Base-by-base conservation (phyloP, 2,329 filamentous ascomycete genomes). In the Pseudogymnoascus sp. region DNA sequence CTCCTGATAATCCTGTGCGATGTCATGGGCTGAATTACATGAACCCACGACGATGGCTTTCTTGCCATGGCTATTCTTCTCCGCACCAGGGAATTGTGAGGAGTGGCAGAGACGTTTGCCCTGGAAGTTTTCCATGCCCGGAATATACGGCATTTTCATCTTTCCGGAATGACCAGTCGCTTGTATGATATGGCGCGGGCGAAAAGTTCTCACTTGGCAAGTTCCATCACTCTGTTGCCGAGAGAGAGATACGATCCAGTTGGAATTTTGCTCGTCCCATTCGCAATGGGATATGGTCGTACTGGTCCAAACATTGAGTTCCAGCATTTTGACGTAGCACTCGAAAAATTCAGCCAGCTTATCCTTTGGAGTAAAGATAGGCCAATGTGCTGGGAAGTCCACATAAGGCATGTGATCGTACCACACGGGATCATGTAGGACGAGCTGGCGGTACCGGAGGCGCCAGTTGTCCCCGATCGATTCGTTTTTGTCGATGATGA, bases 281-380 rank as follows among this genome's bases (percentile, higher is more conserved):
- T 75, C 74, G 0, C 81, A 76, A 0, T 75, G 73, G 1, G 70
- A 72, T 0, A 89, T 67, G 1, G 75, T 79, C 0, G 84, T 84
- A 10, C 73, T 75, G 0, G 78, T 83, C 87, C 87, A 89, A 26
- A 89, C 81, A 65, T 89, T 87, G 41, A 90, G 78, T 68, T 90
- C 88, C n/a, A 90, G 77, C 0, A 84, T 73, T 4, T 77, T 80
- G 0, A 82, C 87, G 66, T 90, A 90, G 0, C 81, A 76, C 66
- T 89, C 86, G 65, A 90, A 85, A 75, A 84, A 90, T 46, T 89
- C 84, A 1, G 79, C 88, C 0, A 89, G 76, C 70, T 90, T 90
- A 72, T 90, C 87, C 70, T 89, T 90, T 4, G 87, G 86, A 0
- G 86, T 89, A 72, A 88, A 90, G 14, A 88, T 76, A 3, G 87